These are phyloP conservation scores for Aureobasidium sp. DNA, from an alignment of 2,329 filamentous ascomycete species.

Conservation along the genomic window DNA sequence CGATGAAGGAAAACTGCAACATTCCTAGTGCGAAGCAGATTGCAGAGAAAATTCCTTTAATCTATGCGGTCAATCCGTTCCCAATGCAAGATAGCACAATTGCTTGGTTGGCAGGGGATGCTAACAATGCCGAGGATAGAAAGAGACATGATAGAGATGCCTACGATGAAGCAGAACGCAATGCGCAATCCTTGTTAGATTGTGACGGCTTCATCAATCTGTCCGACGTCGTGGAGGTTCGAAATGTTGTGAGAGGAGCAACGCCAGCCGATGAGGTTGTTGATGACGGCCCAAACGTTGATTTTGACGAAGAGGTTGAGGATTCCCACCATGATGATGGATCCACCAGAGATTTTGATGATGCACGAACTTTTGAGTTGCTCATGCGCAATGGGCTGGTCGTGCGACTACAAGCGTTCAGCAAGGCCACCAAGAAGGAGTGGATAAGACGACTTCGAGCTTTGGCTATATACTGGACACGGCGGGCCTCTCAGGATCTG, in stretches of 20 bases:
- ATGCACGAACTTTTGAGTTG: slow-evolving; percentile 53
- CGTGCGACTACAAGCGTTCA: slow-evolving; percentile 49
- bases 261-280: slow-evolving; percentile 44
- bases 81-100: slow-evolving; percentile 43
- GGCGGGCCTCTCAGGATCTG: slow-evolving; percentile 47
- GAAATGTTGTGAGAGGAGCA: slow-evolving; percentile 45
- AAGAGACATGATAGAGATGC: slow-evolving; percentile 49
- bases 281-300: slow-evolving; percentile 45
- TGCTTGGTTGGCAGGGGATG: slow-evolving; percentile 44
- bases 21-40: slow-evolving; percentile 49
- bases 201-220: slow-evolving; percentile 59
- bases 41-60: slow-evolving; percentile 48
- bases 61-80: slow-evolving; percentile 55
- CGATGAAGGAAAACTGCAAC: slow-evolving; percentile 31
- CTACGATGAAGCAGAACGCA: slow-evolving; percentile 49
- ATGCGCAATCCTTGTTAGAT: slow-evolving; percentile 47
- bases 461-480: slow-evolving; percentile 54
- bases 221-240: slow-evolving; percentile 47
- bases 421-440: slow-evolving; percentile 47
- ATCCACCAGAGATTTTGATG: slow-evolving; percentile 42
- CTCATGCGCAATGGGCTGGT: slow-evolving; percentile 53
- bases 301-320: slow-evolving; percentile 40
- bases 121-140: slow-evolving; percentile 35
- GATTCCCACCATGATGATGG: slow-evolving; percentile 45
- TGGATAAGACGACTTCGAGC: slow-evolving; percentile 52